Evolutionary conservation across 352 stramenopile species (phyloP), one percentile per base, ranked within the genome.

Genomic region (Blastocystis sp.): DNA sequence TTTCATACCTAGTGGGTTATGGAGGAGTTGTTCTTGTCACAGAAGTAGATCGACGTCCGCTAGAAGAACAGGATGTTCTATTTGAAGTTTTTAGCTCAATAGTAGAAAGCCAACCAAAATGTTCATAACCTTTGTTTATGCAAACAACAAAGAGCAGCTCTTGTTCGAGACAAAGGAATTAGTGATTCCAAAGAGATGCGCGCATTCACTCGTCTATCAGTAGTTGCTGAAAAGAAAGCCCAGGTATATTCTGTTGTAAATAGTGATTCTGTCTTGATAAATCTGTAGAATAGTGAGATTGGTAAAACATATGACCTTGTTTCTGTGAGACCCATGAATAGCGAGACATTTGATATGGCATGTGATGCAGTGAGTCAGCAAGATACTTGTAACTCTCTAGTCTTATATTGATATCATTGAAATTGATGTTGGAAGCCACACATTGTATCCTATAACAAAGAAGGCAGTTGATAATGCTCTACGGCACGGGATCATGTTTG

Each of bases 381-480:
- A 68, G 33, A n/a, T 69, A 37, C 6, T 66, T 22, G n/a, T 35
- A 56, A 30, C 37, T 22, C 1, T 35, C 0, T 69, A 84, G 73
- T 17, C 11, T 0, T 68, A 66, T 56, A 64, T 84, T 56, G 73
- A 84, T 44, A 84, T 84, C 73, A 84, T 84, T 42, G 73, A 84
- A 42, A 48, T 84, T 33, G 30, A 54, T 1, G 35, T 84, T 17
- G 53, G 27, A 17, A 56, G 68, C 27, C 48, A 6, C 11, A 19
- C 53, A n/a, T 24, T 33, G 33, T 54, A 66, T 54, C 44, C 9
- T 0, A 24, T 33, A 1, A 54, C 73, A 1, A 84, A 84, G 27
- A 42, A 51, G 7, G n/a, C 15, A 13, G 5, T 84, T 35, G 54
- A 51, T 35, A 84, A 53, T 19, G 73, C 73, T 22, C 24, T 84